These are phyloP conservation scores for Toxoplasma gondii DNA, from an alignment of 169 alveolate species.

Conservation along the genomic window DNA sequence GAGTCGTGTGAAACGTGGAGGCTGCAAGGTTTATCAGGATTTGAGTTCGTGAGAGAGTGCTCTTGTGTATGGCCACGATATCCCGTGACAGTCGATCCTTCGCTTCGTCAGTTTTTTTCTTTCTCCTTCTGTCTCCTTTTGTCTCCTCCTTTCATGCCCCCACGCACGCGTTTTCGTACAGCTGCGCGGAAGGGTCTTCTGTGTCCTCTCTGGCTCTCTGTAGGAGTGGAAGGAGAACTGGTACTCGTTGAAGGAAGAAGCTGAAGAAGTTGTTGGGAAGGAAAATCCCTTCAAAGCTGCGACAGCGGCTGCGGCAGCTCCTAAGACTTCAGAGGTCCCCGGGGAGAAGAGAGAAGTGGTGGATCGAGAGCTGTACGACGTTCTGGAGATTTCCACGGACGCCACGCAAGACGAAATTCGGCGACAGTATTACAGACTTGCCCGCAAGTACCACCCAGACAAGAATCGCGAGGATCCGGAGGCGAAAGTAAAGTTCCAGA, in stretches of 20 bases:
- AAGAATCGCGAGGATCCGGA: slow-evolving; percentile 90
- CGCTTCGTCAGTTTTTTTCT: too few species aligned
- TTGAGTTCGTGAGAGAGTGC: too few species aligned
- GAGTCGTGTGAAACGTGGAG: too few species aligned
- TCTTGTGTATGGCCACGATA: too few species aligned
- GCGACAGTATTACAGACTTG: slow-evolving; percentile 77
- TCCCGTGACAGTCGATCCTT: too few species aligned
- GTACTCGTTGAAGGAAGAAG: slow-evolving; percentile 57
- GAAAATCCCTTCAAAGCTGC: background rate
- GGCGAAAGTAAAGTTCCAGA: slow-evolving; percentile 88
- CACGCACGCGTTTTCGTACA: too few species aligned
- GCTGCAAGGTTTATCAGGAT: too few species aligned
- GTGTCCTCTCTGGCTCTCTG: background rate
- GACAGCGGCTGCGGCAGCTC: slow-evolving; percentile 4
- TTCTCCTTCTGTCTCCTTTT: slow-evolving; percentile 69
- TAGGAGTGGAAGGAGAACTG: slow-evolving; percentile 60
- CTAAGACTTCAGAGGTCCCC: background rate
- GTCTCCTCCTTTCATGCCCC: background rate
- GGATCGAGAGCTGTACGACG: slow-evolving; percentile 84
- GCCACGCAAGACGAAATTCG: slow-evolving; percentile 78
- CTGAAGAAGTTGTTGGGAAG: slow-evolving; percentile 56
- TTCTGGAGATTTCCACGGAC: slow-evolving; percentile 83
- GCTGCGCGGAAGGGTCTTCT: background rate
- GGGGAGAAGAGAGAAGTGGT: slow-evolving; percentile 71
- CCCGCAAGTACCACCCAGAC: slow-evolving; percentile 86